Evolutionary conservation across 306 rosid genomes (phyloP).

Genomic region (Gastrolobium bilobum): DNA sequence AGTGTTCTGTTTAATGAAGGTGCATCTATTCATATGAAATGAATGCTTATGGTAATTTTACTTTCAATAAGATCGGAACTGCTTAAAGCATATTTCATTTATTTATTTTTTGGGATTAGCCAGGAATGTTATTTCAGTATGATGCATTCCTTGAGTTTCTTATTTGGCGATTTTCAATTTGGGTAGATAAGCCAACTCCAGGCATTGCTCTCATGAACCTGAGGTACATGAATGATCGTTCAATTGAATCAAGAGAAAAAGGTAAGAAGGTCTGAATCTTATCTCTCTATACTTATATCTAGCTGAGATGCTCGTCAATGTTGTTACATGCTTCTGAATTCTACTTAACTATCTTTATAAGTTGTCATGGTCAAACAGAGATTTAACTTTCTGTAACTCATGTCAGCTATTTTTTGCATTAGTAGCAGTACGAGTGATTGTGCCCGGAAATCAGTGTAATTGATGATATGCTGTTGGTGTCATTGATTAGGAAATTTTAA

Average conservation of each 20-base stretch:
- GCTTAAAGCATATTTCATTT: constrained; percentile 45
- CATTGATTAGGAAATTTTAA: constrained; percentile 22
- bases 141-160: constrained; percentile 99
- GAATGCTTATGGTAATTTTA: neutral
- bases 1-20: constrained; percentile 96
- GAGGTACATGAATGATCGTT: constrained; percentile 94
- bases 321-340: constrained; percentile 44
- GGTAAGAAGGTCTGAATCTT: constrained; percentile 60
- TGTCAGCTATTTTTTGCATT: neutral
- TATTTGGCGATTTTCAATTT: constrained; percentile 96
- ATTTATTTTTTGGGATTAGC: constrained; percentile 81
- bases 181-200: constrained; percentile 98
- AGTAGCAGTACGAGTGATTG: neutral
- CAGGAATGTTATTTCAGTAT: constrained; percentile 99
- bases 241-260: constrained; percentile 78
- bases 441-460: neutral
- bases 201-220: constrained; percentile 97
- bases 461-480: constrained; percentile 18
- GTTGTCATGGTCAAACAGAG: constrained; percentile 8
- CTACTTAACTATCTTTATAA: constrained; percentile 37
- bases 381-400: neutral
- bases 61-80: constrained; percentile 34
- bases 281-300: constrained; percentile 32
- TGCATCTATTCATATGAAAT: constrained; percentile 47
- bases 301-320: constrained; percentile 21